Percentiles rank a stretch among this genome's conserved stretches.
These are phyloP conservation scores for Termitomyces sp. DNA, from an alignment of 768 basidiomycete genomes.

Conservation along the genomic window DNA sequence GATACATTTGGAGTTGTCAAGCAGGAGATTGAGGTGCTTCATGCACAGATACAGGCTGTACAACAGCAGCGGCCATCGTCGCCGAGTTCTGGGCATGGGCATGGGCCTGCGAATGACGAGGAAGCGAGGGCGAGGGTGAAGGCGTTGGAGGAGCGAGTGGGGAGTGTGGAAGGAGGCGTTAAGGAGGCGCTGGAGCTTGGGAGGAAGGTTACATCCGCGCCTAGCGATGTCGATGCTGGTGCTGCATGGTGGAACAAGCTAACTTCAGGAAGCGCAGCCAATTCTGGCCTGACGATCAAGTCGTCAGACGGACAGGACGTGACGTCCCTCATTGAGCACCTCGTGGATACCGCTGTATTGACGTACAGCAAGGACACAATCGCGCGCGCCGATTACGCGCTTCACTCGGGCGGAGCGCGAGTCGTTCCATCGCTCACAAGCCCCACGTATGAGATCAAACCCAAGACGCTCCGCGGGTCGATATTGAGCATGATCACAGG, in stretches of 20 bases:
- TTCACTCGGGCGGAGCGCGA: slow-evolving; percentile 75
- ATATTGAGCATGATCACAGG: slow-evolving; percentile 57
- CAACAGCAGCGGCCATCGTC: slow-evolving; percentile 17
- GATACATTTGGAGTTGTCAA: slow-evolving; percentile 43
- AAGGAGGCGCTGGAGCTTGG: slow-evolving; percentile 70
- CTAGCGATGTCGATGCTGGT: slow-evolving; percentile 26
- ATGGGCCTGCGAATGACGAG: slow-evolving; percentile 36
- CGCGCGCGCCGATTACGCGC: slow-evolving; percentile 79
- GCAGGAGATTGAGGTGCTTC: slow-evolving; percentile 51
- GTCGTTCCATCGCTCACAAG: slow-evolving; percentile 83
- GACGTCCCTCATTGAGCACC: slow-evolving; percentile 60
- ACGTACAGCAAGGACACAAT: slow-evolving; percentile 70
- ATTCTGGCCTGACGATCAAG: slow-evolving; percentile 56
- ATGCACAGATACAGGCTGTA: slow-evolving; percentile 32
- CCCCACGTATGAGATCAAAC: slow-evolving; percentile 65
- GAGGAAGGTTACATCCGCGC: slow-evolving; percentile 37
- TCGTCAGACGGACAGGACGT: slow-evolving; percentile 69
- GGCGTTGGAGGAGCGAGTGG: slow-evolving; percentile 59
- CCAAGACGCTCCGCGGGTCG: slow-evolving; percentile 41
- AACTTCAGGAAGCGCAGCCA: slow-evolving; percentile 33
- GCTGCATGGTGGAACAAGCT: slow-evolving; percentile 74
- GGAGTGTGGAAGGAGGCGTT: slow-evolving; percentile 54
- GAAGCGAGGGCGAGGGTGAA: slow-evolving; percentile 51
- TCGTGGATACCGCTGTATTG: slow-evolving; percentile 74
- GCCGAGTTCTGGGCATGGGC: slow-evolving; percentile 6